Conservation (phyloP, 352 stramenopile species). For the Phytophthora capsici region DNA sequence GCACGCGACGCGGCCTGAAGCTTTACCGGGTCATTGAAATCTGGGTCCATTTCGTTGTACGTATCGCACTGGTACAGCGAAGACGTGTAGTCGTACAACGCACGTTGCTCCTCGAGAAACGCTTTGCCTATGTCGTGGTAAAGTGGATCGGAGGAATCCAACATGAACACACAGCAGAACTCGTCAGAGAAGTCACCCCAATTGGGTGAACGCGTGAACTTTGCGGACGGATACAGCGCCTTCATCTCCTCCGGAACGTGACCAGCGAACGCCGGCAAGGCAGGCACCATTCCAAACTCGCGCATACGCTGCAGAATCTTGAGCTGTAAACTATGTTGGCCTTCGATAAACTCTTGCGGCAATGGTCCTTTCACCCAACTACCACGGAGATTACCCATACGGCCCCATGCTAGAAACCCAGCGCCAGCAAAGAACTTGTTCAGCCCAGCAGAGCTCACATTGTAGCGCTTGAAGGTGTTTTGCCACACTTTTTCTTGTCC, state of each 20-base stretch:
- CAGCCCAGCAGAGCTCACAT: slow-evolving; percentile 77
- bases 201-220: slow-evolving; percentile 81
- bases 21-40: slow-evolving; percentile 54
- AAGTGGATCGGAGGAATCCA: slow-evolving; percentile 80
- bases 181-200: slow-evolving; percentile 82
- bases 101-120: slow-evolving; percentile 76
- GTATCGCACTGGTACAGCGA: slow-evolving; percentile 82
- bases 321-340: slow-evolving; percentile 80
- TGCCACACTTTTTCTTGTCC: slow-evolving; percentile 92
- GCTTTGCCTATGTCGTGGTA: slow-evolving; percentile 79
- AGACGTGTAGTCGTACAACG: slow-evolving; percentile 72
- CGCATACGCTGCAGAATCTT: slow-evolving; percentile 83
- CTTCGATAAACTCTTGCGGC: slow-evolving; percentile 84
- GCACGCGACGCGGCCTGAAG: slow-evolving; percentile 58
- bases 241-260: slow-evolving; percentile 89
- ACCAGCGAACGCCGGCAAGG: slow-evolving; percentile 87
- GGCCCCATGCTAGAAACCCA: slow-evolving; percentile 87
- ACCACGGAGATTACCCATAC: slow-evolving; percentile 90
- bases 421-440: slow-evolving; percentile 90
- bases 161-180: slow-evolving; percentile 86
- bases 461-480: slow-evolving; percentile 84
- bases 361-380: slow-evolving; percentile 87
- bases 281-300: slow-evolving; percentile 89
- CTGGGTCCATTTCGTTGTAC: slow-evolving; percentile 83
- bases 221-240: slow-evolving; percentile 68